Percentiles rank a stretch among this genome's conserved stretches.
Evolutionary conservation across 108 stramenopile species (phyloP).

Genomic region (Conticribra guillardii): DNA sequence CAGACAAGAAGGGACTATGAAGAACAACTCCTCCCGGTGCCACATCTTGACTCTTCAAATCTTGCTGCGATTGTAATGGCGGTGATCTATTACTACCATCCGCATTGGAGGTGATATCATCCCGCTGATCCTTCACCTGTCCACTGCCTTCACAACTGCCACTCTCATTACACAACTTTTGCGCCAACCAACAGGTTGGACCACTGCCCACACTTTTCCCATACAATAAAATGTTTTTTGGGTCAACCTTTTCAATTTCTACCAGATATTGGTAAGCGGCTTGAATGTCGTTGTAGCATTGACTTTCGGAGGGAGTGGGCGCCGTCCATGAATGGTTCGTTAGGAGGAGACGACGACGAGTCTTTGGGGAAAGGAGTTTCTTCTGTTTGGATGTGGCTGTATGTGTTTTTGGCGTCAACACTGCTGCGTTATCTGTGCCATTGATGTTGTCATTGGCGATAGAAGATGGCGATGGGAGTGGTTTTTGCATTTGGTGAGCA

Average conservation of each 20-base stretch:
- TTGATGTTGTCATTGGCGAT: too few species aligned
- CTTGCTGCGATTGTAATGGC: not conserved
- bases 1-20: slow-evolving; percentile 61
- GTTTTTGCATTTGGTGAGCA: too few species aligned
- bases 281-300: slow-evolving; percentile 79
- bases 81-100: too few species aligned
- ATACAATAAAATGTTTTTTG: slow-evolving; percentile 75
- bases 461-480: too few species aligned
- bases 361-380: not conserved
- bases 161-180: slow-evolving; percentile 24
- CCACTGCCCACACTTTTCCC: slow-evolving; percentile 68
- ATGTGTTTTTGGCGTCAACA: too few species aligned
- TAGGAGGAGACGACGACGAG: slow-evolving; percentile 16
- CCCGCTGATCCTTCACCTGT: too few species aligned
- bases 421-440: too few species aligned
- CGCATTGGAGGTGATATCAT: too few species aligned
- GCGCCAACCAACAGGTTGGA: slow-evolving; percentile 78
- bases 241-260: slow-evolving; percentile 37
- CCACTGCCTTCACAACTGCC: too few species aligned
- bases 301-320: slow-evolving; percentile 48
- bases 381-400: too few species aligned
- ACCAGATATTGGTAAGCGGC: slow-evolving; percentile 74
- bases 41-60: not conserved
- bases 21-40: slow-evolving; percentile 63
- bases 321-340: slow-evolving; percentile 20